Conservation (phyloP, 495 filamentous ascomycete genomes). For the Physcia stellaris region DNA sequence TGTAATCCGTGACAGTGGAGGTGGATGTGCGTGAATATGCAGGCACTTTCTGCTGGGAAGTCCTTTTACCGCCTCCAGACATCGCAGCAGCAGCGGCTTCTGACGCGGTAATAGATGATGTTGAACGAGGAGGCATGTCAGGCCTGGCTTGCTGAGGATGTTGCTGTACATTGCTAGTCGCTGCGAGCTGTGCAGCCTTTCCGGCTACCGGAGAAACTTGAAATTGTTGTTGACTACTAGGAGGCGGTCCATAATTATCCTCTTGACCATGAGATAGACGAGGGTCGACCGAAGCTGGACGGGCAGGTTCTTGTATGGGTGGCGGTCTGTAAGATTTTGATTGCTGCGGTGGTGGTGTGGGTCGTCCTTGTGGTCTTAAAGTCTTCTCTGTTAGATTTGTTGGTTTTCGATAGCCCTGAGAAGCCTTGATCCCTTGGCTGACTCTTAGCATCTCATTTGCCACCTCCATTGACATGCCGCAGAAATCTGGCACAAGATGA, state of each 20-base stretch:
- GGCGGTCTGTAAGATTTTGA: constrained; percentile 22
- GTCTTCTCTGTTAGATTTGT: constrained; percentile 30
- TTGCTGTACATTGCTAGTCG: constrained; percentile 24
- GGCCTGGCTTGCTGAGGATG: constrained; percentile 25
- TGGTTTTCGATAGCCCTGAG: constrained; percentile 8
- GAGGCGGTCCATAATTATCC: constrained; percentile 22
- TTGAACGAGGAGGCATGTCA: constrained; percentile 25
- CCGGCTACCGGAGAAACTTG: constrained; percentile 22
- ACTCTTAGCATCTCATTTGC: constrained; percentile 82
- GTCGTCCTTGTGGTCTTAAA: constrained; percentile 37
- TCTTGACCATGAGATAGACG: constrained; percentile 35
- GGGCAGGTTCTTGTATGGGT: constrained; percentile 26
- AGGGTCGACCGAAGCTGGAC: constrained; percentile 29
- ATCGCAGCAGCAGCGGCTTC: constrained; percentile 33
- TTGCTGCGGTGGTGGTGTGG: constrained; percentile 33
- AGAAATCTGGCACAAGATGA: constrained; percentile 97
- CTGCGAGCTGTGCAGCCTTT: constrained; percentile 31
- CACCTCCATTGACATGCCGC: constrained; percentile 96
- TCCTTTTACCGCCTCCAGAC: constrained; percentile 22
- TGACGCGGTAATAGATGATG: constrained; percentile 31
- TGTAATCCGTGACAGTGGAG: constrained; percentile 23
- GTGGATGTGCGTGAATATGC: constrained; percentile 26
- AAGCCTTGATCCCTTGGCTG: constrained; percentile 44
- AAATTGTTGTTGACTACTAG: constrained; percentile 22
- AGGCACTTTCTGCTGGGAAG: constrained; percentile 16